Evolutionary conservation across 352 stramenopile species (phyloP).

Genomic region (Globisporangium abappressorium): DNA sequence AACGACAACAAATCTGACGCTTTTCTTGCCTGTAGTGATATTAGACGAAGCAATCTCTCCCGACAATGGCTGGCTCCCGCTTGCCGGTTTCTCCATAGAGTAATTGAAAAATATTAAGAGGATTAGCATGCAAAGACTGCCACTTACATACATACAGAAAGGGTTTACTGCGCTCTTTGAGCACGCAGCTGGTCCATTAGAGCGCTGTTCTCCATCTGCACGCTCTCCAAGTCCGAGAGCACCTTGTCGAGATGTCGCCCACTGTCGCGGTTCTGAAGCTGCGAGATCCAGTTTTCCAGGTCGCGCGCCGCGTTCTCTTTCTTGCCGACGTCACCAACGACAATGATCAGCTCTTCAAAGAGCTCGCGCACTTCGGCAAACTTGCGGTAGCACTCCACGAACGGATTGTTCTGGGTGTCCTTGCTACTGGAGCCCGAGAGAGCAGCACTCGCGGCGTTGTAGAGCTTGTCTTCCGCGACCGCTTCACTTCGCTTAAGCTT

Average conservation of each 20-base stretch:
- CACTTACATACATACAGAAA: neutral
- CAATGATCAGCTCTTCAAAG: constrained; percentile 78
- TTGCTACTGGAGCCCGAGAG: constrained; percentile 7
- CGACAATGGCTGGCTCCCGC: constrained; percentile 12
- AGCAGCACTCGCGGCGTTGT: constrained; percentile 47
- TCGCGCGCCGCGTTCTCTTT: constrained; percentile 75
- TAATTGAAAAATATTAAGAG: constrained; percentile 11
- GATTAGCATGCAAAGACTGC: neutral
- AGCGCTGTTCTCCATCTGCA: constrained; percentile 66
- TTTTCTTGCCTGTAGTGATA: constrained; percentile 7
- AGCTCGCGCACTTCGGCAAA: constrained; percentile 79
- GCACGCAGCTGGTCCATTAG: constrained; percentile 50
- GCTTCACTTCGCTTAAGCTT: constrained; percentile 84
- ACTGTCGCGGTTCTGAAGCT: constrained; percentile 73
- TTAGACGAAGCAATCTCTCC: constrained; percentile 3
- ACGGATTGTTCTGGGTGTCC: constrained; percentile 28
- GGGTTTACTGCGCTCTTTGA: neutral
- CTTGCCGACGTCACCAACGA: constrained; percentile 65
- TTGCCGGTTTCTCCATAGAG: constrained; percentile 25
- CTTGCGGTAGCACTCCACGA: constrained; percentile 82
- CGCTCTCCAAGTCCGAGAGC: constrained; percentile 61
- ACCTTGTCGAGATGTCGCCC: constrained; percentile 70
- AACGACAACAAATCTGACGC: neutral
- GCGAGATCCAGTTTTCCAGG: constrained; percentile 80
- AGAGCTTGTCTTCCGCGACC: constrained; percentile 84